Conservation (phyloP, 768 basidiomycete species). For the Termitomyces sp. region DNA sequence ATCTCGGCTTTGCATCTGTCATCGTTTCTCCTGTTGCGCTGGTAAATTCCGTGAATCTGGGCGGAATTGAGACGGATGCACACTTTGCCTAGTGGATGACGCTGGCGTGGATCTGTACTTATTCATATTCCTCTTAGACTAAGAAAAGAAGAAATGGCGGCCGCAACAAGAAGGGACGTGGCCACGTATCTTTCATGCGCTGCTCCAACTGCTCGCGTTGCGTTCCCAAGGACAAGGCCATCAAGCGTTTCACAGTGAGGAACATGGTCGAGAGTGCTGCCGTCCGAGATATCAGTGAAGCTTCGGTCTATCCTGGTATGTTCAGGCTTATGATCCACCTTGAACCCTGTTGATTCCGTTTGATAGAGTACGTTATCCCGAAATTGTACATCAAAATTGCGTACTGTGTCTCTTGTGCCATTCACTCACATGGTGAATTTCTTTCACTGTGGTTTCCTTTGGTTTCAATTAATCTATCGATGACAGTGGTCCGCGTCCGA, state of each 20-base stretch:
- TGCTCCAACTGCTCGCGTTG: slow-evolving; percentile 99
- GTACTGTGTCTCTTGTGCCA: slow-evolving; percentile 98
- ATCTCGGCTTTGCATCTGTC: background rate
- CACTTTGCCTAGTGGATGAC: slow-evolving; percentile 27
- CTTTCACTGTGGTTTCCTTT: background rate
- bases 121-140: slow-evolving; percentile 48
- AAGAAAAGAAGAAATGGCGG: slow-evolving; percentile 99
- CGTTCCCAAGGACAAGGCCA: slow-evolving; percentile 98
- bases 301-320: slow-evolving; percentile 86
- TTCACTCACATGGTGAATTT: slow-evolving; percentile 91
- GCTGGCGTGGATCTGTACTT: slow-evolving; percentile 11
- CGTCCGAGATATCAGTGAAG: slow-evolving; percentile 95
- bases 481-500: slow-evolving; percentile 91
- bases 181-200: slow-evolving; percentile 90
- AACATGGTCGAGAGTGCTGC: slow-evolving; percentile 99
- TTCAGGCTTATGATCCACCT: slow-evolving; percentile 7
- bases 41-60: slow-evolving; percentile 14
- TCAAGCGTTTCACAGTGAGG: slow-evolving; percentile 98
- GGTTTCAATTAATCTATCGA: background rate
- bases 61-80: slow-evolving; percentile 31
- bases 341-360: background rate
- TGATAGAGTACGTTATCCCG: slow-evolving; percentile 86
- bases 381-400: slow-evolving; percentile 98
- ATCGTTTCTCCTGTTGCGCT: background rate
- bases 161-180: slow-evolving; percentile 99